Evolutionary conservation across 169 alveolate species (phyloP).

Genomic region (Hepatocystis sp.): DNA sequence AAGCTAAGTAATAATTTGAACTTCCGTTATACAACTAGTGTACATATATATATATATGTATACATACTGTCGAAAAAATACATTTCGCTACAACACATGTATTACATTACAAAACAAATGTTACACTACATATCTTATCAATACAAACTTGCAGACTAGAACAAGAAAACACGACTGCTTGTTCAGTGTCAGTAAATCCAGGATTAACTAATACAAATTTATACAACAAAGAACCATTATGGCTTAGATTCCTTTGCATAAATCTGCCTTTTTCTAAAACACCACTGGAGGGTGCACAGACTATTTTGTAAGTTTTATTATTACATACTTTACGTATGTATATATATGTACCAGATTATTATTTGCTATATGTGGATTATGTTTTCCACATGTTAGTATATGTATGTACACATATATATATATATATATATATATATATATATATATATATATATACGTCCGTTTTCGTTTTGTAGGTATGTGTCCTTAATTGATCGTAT

Average conservation of each 20-base stretch:
- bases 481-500: constrained; percentile 51
- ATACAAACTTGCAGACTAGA: constrained; percentile 21
- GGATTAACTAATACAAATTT: constrained; percentile 48
- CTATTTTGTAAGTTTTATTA: constrained; percentile 42
- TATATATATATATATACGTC: no score
- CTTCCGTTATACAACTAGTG: no score
- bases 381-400: no score
- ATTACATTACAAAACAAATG: neutral
- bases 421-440: no score
- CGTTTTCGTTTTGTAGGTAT: constrained; percentile 26
- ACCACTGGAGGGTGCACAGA: constrained; percentile 71
- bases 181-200: constrained; percentile 64
- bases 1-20: constrained; percentile 23
- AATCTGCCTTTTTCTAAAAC: constrained; percentile 34
- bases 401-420: no score
- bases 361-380: no score
- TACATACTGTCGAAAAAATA: neutral
- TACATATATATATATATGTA: neutral
- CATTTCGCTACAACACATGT: no score
- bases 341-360: no score
- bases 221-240: constrained; percentile 29
- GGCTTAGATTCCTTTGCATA: constrained; percentile 44
- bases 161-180: constrained; percentile 50
- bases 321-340: neutral
- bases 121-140: no score